Conservation (phyloP, 1,139 yeast species). For the Pichia kudriavzevii region DNA sequence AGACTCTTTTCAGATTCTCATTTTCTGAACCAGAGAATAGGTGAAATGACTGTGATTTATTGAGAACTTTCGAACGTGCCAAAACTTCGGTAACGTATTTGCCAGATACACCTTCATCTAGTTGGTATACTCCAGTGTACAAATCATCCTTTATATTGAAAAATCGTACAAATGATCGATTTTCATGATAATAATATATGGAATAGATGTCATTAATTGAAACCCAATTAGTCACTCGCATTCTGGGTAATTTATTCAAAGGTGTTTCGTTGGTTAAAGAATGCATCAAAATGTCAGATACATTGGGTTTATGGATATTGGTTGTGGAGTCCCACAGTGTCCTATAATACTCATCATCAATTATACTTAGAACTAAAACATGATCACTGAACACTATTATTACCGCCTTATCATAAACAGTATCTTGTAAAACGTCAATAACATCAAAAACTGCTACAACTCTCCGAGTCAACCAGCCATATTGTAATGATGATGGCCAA, state of each 20-base stretch:
- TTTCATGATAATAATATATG: constrained; percentile 34
- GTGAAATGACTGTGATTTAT: constrained; percentile 81
- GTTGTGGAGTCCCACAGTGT: constrained; percentile 22
- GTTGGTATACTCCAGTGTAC: constrained; percentile 20
- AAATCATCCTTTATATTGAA: constrained; percentile 18
- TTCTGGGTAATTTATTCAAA: constrained; percentile 53
- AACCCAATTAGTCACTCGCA: constrained; percentile 66
- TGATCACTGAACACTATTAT: constrained; percentile 77
- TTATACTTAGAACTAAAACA: constrained; percentile 52
- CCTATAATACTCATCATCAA: constrained; percentile 37
- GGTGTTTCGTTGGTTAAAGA: constrained; percentile 84
- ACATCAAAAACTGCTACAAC: constrained; percentile 77
- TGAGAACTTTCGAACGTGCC: constrained; percentile 70
- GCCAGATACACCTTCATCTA: constrained; percentile 21
- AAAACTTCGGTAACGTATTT: constrained; percentile 52
- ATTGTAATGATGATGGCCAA: constrained; percentile 84
- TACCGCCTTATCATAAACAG: constrained; percentile 39
- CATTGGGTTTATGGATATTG: constrained; percentile 43
- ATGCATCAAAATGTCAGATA: constrained; percentile 81
- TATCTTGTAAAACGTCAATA: constrained; percentile 33
- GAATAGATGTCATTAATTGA: constrained; percentile 49
- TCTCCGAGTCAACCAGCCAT: constrained; percentile 81
- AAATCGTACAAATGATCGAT: constrained; percentile 22
- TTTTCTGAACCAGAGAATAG: constrained; percentile 43
- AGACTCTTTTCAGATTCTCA: constrained; percentile 35